A percentile compares a stretch with the other conserved stretches of the same genome.
phyloP scores from a whole-genome alignment of 257 asterid genomes.

The Nicotiana undulata region DNA sequence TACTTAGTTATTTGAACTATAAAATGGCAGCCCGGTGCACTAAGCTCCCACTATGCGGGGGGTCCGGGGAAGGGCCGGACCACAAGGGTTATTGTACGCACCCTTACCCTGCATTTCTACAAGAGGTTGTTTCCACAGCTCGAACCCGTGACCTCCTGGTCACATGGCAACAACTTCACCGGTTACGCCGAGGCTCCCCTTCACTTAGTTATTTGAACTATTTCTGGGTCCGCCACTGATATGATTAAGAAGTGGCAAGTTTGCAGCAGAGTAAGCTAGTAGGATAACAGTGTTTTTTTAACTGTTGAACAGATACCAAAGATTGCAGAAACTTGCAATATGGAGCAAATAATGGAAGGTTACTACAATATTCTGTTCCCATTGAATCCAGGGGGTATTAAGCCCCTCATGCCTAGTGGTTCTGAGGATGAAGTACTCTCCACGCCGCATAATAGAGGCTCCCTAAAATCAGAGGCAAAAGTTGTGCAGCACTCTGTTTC shows the following conservation, averaged over 20 bases:
- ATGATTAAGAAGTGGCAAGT: not conserved
- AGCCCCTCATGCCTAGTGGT: constrained; percentile 51
- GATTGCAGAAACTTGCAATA: constrained; percentile 83
- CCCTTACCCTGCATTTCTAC: too few species aligned
- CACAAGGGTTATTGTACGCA: too few species aligned
- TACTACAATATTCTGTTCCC: constrained; percentile 85
- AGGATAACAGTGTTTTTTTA: not conserved
- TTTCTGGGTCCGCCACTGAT: too few species aligned
- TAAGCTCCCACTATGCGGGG: too few species aligned
- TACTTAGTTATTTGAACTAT: not conserved
- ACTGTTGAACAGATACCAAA: constrained; percentile 63
- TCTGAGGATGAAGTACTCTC: constrained; percentile 44
- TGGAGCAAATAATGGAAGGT: constrained; percentile 73
- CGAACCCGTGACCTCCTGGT: too few species aligned
- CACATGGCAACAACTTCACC: too few species aligned
- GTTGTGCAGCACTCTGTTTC: constrained; percentile 15
- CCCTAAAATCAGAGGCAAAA: constrained; percentile 16
- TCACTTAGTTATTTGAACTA: not conserved
- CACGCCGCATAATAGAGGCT: constrained; percentile 51
- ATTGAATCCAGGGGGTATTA: constrained; percentile 72
- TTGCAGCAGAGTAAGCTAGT: too few species aligned
- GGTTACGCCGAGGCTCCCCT: too few species aligned
- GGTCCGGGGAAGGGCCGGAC: too few species aligned
- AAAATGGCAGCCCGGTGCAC: too few species aligned
- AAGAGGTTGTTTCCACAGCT: too few species aligned